Percentiles rank a stretch among this genome's conserved stretches.
phyloP scores from a whole-genome alignment of 805 yeast genomes.

The Yarrowia divulgata region DNA sequence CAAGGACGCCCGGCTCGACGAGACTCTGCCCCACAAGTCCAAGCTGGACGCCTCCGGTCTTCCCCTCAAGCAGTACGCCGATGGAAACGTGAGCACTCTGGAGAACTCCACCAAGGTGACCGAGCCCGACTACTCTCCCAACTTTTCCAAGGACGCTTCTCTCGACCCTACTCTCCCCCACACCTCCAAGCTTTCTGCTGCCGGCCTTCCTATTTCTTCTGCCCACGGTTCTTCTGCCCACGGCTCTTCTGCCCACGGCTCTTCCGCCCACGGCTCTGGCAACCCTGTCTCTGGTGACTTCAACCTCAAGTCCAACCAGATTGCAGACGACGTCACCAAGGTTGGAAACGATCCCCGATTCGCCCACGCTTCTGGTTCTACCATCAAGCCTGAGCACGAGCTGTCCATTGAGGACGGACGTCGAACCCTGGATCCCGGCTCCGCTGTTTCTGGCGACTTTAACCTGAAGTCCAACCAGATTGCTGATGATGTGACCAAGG shows the following conservation, averaged over 20 bases:
- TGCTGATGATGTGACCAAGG: background rate
- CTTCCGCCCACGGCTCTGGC: background rate
- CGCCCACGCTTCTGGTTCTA: background rate
- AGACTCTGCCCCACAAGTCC: slow-evolving; percentile 16
- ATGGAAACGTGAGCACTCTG: slow-evolving; percentile 1
- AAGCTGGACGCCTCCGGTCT: slow-evolving; percentile 15
- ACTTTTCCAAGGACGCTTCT: slow-evolving; percentile 1
- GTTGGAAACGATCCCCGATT: slow-evolving; percentile 29
- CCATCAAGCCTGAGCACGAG: slow-evolving; percentile 3
- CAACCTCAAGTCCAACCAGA: slow-evolving; percentile 18
- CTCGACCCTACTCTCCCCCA: slow-evolving; percentile 17
- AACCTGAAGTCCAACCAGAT: slow-evolving; percentile 18
- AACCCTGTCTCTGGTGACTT: slow-evolving; percentile 8
- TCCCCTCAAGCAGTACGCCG: slow-evolving; percentile 17
- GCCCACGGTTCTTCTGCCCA: background rate
- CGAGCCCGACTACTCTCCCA: background rate
- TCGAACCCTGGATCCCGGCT: slow-evolving; percentile 25
- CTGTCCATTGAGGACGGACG: slow-evolving; percentile 9
- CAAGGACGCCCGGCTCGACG: slow-evolving; percentile 5
- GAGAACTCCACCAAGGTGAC: background rate
- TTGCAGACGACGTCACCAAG: slow-evolving; percentile 1
- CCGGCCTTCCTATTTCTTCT: slow-evolving; percentile 1
- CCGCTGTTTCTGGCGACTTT: slow-evolving; percentile 17
- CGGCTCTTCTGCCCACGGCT: background rate
- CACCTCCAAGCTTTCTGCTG: slow-evolving; percentile 10